These are phyloP conservation scores for Xylaria sp. DNA, from an alignment of 2,329 filamentous ascomycete species.

Conservation along the genomic window DNA sequence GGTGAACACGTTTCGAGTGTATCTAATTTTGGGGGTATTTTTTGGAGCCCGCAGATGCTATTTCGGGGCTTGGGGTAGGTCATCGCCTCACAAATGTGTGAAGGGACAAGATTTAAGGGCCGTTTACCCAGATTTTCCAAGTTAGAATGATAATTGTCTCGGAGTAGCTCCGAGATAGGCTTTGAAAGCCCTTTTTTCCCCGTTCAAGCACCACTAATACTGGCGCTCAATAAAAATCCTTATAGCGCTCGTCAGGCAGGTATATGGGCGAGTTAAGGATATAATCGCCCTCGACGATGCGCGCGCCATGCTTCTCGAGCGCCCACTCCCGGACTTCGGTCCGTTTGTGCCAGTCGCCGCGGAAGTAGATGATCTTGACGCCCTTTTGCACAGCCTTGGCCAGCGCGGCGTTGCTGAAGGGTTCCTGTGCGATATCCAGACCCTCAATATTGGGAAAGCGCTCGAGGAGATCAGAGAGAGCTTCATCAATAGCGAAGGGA, in stretches of 20 bases:
- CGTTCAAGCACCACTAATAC: neutral
- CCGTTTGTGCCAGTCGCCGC: slow-evolving; percentile 2
- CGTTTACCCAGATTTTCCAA: too few relatives aligned
- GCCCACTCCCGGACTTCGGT: slow-evolving; percentile 41
- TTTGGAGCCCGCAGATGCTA: too few relatives aligned
- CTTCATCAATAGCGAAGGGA: slow-evolving; percentile 31
- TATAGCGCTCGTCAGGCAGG: neutral
- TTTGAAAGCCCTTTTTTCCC: too few relatives aligned
- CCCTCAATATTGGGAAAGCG: slow-evolving; percentile 44
- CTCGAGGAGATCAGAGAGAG: slow-evolving; percentile 31
- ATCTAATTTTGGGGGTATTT: too few relatives aligned
- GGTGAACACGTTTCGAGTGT: too few relatives aligned
- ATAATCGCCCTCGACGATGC: slow-evolving; percentile 34
- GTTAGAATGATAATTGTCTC: too few relatives aligned
- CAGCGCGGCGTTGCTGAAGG: slow-evolving; percentile 37
- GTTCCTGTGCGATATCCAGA: slow-evolving; percentile 41
- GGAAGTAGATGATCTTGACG: slow-evolving; percentile 40
- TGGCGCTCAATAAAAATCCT: slow-evolving; percentile 4
- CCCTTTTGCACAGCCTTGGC: slow-evolving; percentile 38
- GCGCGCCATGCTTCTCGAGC: slow-evolving; percentile 29
- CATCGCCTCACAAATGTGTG: too few relatives aligned
- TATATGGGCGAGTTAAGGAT: slow-evolving; percentile 21
- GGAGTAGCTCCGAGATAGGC: too few relatives aligned
- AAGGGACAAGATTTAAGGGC: too few relatives aligned
- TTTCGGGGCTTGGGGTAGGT: too few relatives aligned